Evolutionary conservation across 225 moss, liverwort and hornwort species (phyloP).

Genomic region (Physcomitrellopsis africana): DNA sequence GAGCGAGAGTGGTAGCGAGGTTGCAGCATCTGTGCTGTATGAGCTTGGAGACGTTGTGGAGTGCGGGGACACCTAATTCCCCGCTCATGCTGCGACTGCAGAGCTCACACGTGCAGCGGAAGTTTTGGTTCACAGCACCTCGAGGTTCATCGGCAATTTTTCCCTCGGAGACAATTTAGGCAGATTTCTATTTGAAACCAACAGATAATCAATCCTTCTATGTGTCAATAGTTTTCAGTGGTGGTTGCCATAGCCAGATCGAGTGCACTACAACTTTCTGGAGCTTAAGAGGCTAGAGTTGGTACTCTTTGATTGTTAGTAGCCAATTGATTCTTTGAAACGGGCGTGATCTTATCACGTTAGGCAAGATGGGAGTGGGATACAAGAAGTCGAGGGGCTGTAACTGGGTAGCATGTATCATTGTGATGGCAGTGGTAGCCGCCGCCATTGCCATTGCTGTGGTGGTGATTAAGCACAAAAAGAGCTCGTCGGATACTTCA

Average conservation of each 20-base stretch:
- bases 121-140: background rate
- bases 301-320: too few species aligned
- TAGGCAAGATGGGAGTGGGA: constrained; percentile 46
- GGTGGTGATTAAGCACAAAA: constrained; percentile 53
- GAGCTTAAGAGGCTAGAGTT: background rate
- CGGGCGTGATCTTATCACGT: background rate
- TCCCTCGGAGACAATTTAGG: constrained; percentile 29
- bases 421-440: constrained; percentile 34
- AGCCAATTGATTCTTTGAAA: background rate
- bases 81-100: background rate
- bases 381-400: constrained; percentile 48
- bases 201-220: background rate
- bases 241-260: background rate
- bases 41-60: background rate
- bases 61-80: background rate
- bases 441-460: constrained; percentile 45
- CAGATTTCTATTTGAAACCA: background rate
- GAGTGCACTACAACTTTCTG: background rate
- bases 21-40: too few species aligned
- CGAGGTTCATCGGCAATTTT: background rate
- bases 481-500: constrained; percentile 24
- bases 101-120: background rate
- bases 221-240: background rate
- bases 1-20: too few species aligned
- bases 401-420: constrained; percentile 47